These are phyloP conservation scores for Platanus orientalis DNA, from an alignment of 164 flowering plant genomes.

Conservation along the genomic window DNA sequence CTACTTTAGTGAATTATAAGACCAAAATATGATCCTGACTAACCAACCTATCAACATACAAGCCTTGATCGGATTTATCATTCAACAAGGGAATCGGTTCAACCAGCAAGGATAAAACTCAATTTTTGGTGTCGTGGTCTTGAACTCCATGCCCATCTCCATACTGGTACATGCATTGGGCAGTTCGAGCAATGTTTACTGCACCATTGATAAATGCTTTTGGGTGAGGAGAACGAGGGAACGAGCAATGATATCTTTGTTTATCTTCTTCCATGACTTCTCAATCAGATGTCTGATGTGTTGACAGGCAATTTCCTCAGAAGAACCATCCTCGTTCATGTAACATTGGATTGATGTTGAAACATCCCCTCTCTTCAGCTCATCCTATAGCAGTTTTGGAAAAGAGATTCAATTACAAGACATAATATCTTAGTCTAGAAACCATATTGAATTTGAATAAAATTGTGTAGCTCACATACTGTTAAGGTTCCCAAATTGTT, in stretches of 20 bases:
- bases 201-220: neutral
- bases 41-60: too few relatives aligned
- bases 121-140: slow-evolving; percentile 4
- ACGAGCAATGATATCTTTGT: neutral
- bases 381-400: slow-evolving; percentile 17
- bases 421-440: too few relatives aligned
- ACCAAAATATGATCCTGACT: too few relatives aligned
- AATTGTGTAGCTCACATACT: slow-evolving; percentile 12
- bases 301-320: neutral
- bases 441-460: too few relatives aligned
- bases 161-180: slow-evolving; percentile 13
- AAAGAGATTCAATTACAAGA: too few relatives aligned
- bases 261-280: slow-evolving; percentile 1
- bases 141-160: slow-evolving; percentile 21
- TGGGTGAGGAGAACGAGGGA: too few relatives aligned
- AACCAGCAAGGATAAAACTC: slow-evolving; percentile 4
- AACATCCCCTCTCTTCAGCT: slow-evolving; percentile 15
- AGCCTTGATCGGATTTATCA: too few relatives aligned
- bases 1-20: too few relatives aligned
- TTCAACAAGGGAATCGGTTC: slow-evolving; percentile 2
- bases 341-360: neutral
- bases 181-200: slow-evolving; percentile 8
- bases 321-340: neutral
- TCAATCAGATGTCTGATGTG: neutral
- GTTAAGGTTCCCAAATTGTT: slow-evolving; percentile 29